Percentiles rank a stretch among this genome's conserved stretches.
Evolutionary conservation across 768 basidiomycete species (phyloP).

Genomic region (Russula ochroleuca): DNA sequence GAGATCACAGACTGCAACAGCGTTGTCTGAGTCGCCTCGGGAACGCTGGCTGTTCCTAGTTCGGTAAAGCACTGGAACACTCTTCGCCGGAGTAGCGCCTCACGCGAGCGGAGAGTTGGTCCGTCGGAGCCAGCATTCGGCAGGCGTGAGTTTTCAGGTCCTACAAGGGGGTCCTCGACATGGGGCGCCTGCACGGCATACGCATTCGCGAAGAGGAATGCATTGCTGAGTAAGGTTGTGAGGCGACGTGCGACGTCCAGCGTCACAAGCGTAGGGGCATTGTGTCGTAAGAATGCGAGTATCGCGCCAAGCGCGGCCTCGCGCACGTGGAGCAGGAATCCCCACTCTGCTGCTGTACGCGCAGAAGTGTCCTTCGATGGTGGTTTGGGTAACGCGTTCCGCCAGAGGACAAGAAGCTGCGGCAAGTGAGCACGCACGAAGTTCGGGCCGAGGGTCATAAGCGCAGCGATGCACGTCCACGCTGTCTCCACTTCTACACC

Average conservation of each 20-base stretch:
- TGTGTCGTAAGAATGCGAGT: constrained; percentile 80
- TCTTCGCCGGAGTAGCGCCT: constrained; percentile 76
- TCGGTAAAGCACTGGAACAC: constrained; percentile 87
- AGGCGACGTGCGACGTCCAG: constrained; percentile 89
- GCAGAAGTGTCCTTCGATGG: constrained; percentile 80
- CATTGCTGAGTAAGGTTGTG: constrained; percentile 81
- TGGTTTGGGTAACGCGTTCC: constrained; percentile 94
- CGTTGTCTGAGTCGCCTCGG: constrained; percentile 75
- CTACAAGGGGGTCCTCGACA: constrained; percentile 55
- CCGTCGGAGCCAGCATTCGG: constrained; percentile 35
- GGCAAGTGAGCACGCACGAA: constrained; percentile 93
- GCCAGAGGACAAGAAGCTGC: constrained; percentile 92
- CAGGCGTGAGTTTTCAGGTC: constrained; percentile 33
- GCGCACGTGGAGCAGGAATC: constrained; percentile 84
- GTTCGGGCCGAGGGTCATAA: constrained; percentile 90
- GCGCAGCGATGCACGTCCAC: constrained; percentile 85
- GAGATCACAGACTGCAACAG: constrained; percentile 77
- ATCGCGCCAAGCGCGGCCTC: constrained; percentile 89
- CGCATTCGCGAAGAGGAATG: constrained; percentile 83
- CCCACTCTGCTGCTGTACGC: constrained; percentile 76
- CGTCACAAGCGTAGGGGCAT: constrained; percentile 68
- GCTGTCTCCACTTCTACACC: constrained; percentile 87
- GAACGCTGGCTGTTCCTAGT: constrained; percentile 72
- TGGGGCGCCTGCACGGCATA: constrained; percentile 59
- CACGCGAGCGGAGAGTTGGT: constrained; percentile 67